These are phyloP conservation scores for Fomitopsis schrenkii DNA, from an alignment of 1,284 basidiomycete species.

Conservation along the genomic window DNA sequence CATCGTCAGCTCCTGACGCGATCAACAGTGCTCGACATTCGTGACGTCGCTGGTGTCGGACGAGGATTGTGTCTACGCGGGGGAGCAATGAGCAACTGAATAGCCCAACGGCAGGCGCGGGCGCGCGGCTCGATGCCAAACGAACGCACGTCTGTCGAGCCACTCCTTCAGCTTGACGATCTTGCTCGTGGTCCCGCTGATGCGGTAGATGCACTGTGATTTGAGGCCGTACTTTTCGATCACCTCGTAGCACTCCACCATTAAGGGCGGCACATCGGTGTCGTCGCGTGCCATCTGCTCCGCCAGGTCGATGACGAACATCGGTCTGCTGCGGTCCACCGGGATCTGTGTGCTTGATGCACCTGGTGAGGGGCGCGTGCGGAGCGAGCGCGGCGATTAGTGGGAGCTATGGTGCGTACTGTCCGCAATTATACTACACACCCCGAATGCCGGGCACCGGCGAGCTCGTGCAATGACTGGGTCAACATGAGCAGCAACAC, in stretches of 20 bases:
- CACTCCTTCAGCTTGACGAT: conserved; percentile 81
- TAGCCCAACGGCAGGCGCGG: no score
- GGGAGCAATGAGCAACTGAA: neutral
- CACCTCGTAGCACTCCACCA: conserved; percentile 87
- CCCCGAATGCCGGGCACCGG: no score
- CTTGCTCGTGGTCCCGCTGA: conserved; percentile 90
- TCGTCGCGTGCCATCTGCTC: conserved; percentile 90
- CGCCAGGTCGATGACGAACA: conserved; percentile 88
- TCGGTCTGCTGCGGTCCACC: conserved; percentile 62
- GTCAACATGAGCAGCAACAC: no score
- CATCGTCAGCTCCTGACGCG: no score
- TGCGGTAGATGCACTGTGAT: conserved; percentile 89
- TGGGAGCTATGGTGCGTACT: conserved; percentile 6
- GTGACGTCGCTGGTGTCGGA: conserved; percentile 96
- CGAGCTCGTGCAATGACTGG: no score
- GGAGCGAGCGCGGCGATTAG: conserved; percentile 3
- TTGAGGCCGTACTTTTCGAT: conserved; percentile 89
- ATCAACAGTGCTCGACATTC: no score
- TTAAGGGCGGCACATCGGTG: conserved; percentile 84
- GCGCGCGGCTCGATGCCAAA: neutral
- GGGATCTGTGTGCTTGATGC: conserved; percentile 34
- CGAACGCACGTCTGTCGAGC: conserved; percentile 73
- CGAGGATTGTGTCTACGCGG: conserved; percentile 75
- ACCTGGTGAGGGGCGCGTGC: conserved; percentile 26
- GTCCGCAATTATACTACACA: no score